Conservation (phyloP, 306 rosid species). For the Pyrus betulifolia region DNA sequence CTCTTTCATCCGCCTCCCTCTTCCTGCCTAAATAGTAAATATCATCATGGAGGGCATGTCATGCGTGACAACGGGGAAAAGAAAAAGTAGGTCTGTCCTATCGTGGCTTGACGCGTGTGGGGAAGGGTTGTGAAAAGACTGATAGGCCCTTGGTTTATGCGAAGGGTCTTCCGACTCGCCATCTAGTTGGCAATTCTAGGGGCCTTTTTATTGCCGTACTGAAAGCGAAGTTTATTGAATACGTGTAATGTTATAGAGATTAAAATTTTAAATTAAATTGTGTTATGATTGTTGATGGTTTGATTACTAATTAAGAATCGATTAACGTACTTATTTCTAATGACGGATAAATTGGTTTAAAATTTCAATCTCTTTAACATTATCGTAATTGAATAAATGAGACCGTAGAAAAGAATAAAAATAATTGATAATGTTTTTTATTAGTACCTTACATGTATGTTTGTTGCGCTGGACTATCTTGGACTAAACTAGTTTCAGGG, state of each 20-base stretch:
- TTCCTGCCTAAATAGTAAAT: constrained; percentile 9
- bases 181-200: not conserved
- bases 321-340: fast-evolving
- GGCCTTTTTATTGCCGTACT: not conserved
- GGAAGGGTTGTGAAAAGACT: not conserved
- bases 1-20: not conserved
- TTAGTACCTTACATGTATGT: no score
- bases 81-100: constrained; percentile 14
- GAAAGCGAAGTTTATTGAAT: no score
- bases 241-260: fast-evolving
- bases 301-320: no score
- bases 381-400: no score
- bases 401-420: no score
- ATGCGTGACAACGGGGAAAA: constrained; percentile 23
- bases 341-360: no score
- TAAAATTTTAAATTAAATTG: no score
- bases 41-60: constrained; percentile 21
- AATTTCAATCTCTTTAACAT: no score
- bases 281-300: no score
- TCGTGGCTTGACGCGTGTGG: constrained; percentile 7
- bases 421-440: no score
- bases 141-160: not conserved
- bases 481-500: fast-evolving
- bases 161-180: not conserved
- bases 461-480: no score